phyloP scores from a whole-genome alignment of 2,329 filamentous ascomycete species.

The Exophiala lecanii-corni region DNA sequence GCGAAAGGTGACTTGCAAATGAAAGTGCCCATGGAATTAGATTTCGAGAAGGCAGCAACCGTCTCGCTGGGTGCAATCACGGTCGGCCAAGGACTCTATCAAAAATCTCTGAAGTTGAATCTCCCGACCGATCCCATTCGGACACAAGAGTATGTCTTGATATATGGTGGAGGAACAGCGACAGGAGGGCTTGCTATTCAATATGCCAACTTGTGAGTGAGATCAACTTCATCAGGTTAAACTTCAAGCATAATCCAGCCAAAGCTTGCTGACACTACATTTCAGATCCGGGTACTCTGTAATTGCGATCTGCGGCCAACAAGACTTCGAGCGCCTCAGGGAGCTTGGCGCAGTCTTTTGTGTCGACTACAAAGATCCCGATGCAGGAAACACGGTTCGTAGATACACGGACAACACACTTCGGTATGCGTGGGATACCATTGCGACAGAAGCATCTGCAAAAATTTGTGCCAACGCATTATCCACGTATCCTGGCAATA shows the following conservation, averaged over 20 bases:
- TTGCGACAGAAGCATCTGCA: conserved; percentile 29
- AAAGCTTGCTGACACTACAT: conserved; percentile 3
- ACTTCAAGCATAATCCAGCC: conserved; percentile 21
- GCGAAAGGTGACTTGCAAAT: conserved; percentile 27
- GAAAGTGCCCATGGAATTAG: conserved; percentile 26
- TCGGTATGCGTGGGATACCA: conserved; percentile 36
- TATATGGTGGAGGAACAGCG: conserved; percentile 43
- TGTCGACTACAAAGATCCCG: conserved; percentile 44
- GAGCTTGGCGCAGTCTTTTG: conserved; percentile 41
- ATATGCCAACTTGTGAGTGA: conserved; percentile 32
- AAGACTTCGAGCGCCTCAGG: conserved; percentile 44
- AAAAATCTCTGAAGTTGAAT: conserved; percentile 25
- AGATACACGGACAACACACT: conserved; percentile 35
- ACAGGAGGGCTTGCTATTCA: conserved; percentile 43
- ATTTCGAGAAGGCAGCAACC: conserved; percentile 31
- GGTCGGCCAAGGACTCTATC: conserved; percentile 21
- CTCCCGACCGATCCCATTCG: conserved; percentile 22
- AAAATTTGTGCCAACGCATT: conserved; percentile 34
- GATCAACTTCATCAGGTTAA: not conserved
- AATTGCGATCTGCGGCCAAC: conserved; percentile 36
- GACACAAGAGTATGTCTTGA: conserved; percentile 32
- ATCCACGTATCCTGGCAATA: conserved; percentile 28
- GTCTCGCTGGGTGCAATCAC: conserved; percentile 30
- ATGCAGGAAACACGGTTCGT: conserved; percentile 31
- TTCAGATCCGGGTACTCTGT: conserved; percentile 37